These are phyloP conservation scores for Globisporangium parvum DNA, from an alignment of 352 stramenopile species.

Conservation along the genomic window DNA sequence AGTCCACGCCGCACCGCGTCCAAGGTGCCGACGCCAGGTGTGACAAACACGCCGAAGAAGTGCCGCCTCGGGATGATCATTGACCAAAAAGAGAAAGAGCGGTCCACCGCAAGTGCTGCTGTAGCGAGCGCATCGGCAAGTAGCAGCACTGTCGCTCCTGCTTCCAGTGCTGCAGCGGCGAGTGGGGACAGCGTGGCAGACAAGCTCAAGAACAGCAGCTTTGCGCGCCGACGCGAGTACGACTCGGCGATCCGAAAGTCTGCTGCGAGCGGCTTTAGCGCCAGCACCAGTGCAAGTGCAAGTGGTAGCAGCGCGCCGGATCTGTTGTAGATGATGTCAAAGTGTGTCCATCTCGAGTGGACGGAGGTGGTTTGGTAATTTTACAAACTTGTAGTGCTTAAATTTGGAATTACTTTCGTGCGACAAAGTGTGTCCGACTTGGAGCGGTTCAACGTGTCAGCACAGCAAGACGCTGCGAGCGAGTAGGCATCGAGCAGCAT, in stretches of 20 bases:
- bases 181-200: conserved; percentile 16
- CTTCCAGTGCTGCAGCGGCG: neutral
- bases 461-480: neutral
- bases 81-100: conserved; percentile 51
- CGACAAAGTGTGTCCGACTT: too few species aligned
- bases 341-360: neutral
- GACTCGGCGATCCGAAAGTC: conserved; percentile 50
- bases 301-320: neutral
- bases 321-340: neutral
- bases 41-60: conserved; percentile 54
- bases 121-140: neutral
- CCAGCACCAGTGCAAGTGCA: neutral
- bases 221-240: conserved; percentile 62
- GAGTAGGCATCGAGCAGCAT: conserved; percentile 8
- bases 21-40: conserved; percentile 17
- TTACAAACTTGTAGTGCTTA: neutral
- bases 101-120: neutral
- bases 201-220: conserved; percentile 69
- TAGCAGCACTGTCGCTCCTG: conserved; percentile 7
- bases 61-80: conserved; percentile 40
- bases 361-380: neutral
- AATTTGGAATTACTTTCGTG: neutral
- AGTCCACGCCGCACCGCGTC: neutral
- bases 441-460: neutral
- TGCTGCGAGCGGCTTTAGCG: neutral